Evolutionary conservation across 768 basidiomycete genomes (phyloP), one percentile per base, ranked within the genome.

Genomic region (Lyophyllum decastes): DNA sequence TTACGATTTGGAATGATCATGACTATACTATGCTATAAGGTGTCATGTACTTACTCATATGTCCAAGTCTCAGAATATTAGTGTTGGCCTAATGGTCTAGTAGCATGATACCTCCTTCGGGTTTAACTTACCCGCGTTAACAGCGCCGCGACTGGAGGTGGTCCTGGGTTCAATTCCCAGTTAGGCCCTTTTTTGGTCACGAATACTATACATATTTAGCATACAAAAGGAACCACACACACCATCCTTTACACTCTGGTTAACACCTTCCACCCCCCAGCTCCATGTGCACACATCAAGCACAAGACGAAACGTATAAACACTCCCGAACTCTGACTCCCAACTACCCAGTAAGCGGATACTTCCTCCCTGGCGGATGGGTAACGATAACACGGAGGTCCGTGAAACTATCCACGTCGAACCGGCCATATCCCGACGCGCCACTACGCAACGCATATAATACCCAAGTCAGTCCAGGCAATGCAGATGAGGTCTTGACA

Each of bases 341-440:
- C 35, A 38, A 17, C 40, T 16, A 41, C 5, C 40, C 33, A 47
- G 12, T 17, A 2, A 66, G 38, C 19, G 68, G 62, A 54, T 68
- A 64, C 35, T 61, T 63, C 33, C 68, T 63, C 22, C 68, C 71
- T 3, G 63, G 63, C 9, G 81, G 77, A 59, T 83, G 79, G 0
- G 75, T 68, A 10, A 79, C 72, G 38, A 78, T 69, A 11, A 77
- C 69, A 26, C 81, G 69, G 54, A 71, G 73, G 56, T 82, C 75
- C 2, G 82, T 83, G 60, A 82, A 83, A 53, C 78, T 70, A 4
- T 82, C 78, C 17, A 85, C 68, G 46, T 78, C 76, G 61, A 83
- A 84, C 24, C 79, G 69, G 2, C 82, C 83, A 60, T 83, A 85
- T 0, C 82, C 84, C 35, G 78, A 78, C 26, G 73, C 60, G 12